phyloP scores from a whole-genome alignment of 352 stramenopile species.

The Pythium sukuiense region DNA sequence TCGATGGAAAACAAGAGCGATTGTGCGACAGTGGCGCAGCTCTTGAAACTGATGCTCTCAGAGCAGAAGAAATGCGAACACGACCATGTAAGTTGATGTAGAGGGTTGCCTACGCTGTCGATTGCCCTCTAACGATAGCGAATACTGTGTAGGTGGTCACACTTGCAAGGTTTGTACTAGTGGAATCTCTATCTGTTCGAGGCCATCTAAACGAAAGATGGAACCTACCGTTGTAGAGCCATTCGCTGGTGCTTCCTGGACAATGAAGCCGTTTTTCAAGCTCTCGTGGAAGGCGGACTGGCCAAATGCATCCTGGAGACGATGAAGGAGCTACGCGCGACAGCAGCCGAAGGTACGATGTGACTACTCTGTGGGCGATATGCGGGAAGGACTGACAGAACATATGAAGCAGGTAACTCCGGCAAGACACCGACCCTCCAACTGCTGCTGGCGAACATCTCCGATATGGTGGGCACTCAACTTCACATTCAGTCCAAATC shows the following conservation, averaged over 20 bases:
- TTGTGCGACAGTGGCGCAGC: constrained; percentile 4
- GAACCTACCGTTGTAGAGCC: constrained; percentile 6
- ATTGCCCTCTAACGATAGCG: background rate
- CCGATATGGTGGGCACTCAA: constrained; percentile 24
- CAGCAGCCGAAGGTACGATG: constrained; percentile 1
- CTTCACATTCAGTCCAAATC: background rate
- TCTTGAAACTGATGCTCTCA: constrained; percentile 22
- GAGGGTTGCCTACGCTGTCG: background rate
- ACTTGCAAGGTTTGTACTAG: background rate
- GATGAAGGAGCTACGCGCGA: constrained; percentile 12
- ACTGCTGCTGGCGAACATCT: constrained; percentile 17
- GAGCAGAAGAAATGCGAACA: constrained; percentile 27
- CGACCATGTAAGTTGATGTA: constrained; percentile 23
- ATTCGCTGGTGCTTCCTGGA: constrained; percentile 26
- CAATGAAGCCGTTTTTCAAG: constrained; percentile 15
- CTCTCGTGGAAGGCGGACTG: constrained; percentile 13
- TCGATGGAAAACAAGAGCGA: constrained; percentile 17
- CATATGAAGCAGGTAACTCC: background rate
- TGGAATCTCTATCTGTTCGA: background rate
- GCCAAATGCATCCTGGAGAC: constrained; percentile 11
- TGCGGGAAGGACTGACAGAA: background rate
- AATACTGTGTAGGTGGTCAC: background rate
- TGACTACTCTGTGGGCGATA: too few relatives aligned
- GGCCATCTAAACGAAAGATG: background rate
- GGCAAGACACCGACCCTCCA: constrained; percentile 9